These are phyloP conservation scores for Citrus glauca DNA, from an alignment of 345 rosid genomes.

Conservation along the genomic window DNA sequence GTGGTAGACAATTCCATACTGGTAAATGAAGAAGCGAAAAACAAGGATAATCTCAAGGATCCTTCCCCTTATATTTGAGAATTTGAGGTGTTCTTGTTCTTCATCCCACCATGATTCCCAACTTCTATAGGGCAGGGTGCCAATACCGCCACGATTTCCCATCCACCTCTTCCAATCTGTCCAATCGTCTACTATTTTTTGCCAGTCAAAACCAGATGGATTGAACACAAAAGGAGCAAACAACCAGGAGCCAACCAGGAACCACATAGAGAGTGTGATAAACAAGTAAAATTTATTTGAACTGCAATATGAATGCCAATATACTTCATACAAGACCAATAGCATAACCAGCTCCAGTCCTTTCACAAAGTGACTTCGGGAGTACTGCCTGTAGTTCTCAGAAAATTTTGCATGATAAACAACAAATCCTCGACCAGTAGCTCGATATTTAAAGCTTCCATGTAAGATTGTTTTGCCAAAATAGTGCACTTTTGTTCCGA, in stretches of 20 bases:
- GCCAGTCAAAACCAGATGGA: conserved; percentile 98
- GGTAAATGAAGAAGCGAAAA: conserved; percentile 77
- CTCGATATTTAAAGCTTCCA: conserved; percentile 80
- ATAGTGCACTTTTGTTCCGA: conserved; percentile 92
- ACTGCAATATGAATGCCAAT: conserved; percentile 64
- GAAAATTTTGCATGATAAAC: conserved; percentile 91
- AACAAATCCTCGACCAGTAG: conserved; percentile 88
- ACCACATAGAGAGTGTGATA: conserved; percentile 89
- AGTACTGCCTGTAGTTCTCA: conserved; percentile 80
- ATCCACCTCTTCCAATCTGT: conserved; percentile 98
- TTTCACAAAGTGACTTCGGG: conserved; percentile 92
- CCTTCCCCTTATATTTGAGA: conserved; percentile 63
- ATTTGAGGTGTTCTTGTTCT: conserved; percentile 82
- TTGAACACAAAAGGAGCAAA: conserved; percentile 94
- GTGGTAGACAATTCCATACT: conserved; percentile 95
- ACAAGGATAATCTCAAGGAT: conserved; percentile 74
- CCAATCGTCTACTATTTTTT: conserved; percentile 94
- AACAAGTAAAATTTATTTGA: conserved; percentile 64
- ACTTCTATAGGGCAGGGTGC: conserved; percentile 56
- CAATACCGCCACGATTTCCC: conserved; percentile 95
- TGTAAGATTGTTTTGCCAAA: conserved; percentile 88
- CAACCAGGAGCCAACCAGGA: conserved; percentile 90
- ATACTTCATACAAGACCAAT: conserved; percentile 67
- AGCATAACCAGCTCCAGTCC: conserved; percentile 69
- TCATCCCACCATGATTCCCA: conserved; percentile 99